Evolutionary conservation across 2,329 filamentous ascomycete species (phyloP), one percentile per base, ranked within the genome.

Genomic region (Colletotrichum scovillei): DNA sequence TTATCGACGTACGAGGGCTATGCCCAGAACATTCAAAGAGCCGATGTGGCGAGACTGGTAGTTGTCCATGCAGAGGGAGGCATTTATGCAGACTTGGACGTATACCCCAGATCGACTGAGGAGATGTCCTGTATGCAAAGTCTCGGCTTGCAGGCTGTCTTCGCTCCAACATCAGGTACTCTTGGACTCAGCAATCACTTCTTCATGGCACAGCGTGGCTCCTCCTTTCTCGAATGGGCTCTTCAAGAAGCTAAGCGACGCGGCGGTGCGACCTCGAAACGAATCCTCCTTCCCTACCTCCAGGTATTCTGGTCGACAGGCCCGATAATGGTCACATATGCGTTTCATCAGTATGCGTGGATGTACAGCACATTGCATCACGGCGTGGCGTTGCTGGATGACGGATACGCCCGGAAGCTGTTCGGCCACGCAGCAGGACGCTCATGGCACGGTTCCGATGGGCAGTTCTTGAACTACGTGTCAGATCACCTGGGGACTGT

Each of bases 241-340:
- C 68, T 78, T 2, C 66, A 72, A 53, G 76, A 78, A 32, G 76
- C 76, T 8, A 77, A 78, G 26, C 74, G 76, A 11, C 73, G 77
- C 42, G 75, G 72, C 5, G 73, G 67, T 5, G 11, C 74, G 6
- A 38, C 55, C 2, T 72, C 76, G 11, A 67, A 52, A 2, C 67
- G 72, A 0, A 75, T 77, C 26, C 63, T 75, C 4, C 74, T 78
- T 3, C 77, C 77, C 0, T 78, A 78, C n/a, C 66, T 78, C 6
- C 71, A 66, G 16, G 77, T 78, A 0, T 77, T 78, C 53, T 78
- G 77, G 77, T 77, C 77, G 4, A 78, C 77, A 5, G 77, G 77
- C 6, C 77, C 77, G 8, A 30, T 77, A 26, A 78, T 78, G 77
- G 58, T 78, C 3, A 78, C 76, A 1, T 57, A 75, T 14, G 76